These are phyloP conservation scores for Taphrina flavorubra DNA, from an alignment of 1,139 yeast species.

Conservation along the genomic window DNA sequence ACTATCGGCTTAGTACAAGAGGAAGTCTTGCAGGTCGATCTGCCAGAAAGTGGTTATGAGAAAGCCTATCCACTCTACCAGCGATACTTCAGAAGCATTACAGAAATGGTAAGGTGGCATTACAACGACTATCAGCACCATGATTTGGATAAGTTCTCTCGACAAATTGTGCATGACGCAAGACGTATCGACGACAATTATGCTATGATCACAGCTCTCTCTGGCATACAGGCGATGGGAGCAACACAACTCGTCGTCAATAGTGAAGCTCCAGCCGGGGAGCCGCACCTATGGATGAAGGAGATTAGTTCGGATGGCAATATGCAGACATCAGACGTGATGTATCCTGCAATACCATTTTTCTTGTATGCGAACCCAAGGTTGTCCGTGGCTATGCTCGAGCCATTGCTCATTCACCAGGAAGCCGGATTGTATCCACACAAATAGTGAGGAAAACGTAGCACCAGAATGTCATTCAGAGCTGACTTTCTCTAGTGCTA, in stretches of 20 bases:
- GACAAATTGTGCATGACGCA: neutral
- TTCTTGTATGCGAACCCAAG: conserved; percentile 34
- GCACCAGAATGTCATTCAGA: neutral
- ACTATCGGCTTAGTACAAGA: conserved; percentile 25
- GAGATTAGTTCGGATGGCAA: conserved; percentile 35
- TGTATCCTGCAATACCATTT: conserved; percentile 38
- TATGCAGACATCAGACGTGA: conserved; percentile 32
- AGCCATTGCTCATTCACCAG: conserved; percentile 22
- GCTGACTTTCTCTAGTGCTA: conserved; percentile 6
- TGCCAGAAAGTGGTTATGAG: conserved; percentile 12
- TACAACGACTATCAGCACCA: conserved; percentile 8
- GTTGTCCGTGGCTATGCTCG: conserved; percentile 9
- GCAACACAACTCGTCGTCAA: conserved; percentile 27
- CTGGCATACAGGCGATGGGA: conserved; percentile 22
- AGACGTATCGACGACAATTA: conserved; percentile 4
- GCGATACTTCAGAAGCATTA: conserved; percentile 8
- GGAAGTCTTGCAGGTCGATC: conserved; percentile 19
- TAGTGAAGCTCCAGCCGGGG: conserved; percentile 19
- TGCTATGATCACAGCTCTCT: conserved; percentile 16
- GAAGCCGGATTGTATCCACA: conserved; percentile 26
- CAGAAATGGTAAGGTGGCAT: conserved; percentile 21
- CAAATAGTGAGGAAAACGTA: conserved; percentile 8
- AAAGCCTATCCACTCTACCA: conserved; percentile 10
- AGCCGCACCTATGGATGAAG: conserved; percentile 35
- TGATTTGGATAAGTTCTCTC: neutral